Percentiles rank a stretch among this genome's conserved stretches.
Conservation (phyloP, 352 stramenopile species). For the Pythium phragmiticola region DNA sequence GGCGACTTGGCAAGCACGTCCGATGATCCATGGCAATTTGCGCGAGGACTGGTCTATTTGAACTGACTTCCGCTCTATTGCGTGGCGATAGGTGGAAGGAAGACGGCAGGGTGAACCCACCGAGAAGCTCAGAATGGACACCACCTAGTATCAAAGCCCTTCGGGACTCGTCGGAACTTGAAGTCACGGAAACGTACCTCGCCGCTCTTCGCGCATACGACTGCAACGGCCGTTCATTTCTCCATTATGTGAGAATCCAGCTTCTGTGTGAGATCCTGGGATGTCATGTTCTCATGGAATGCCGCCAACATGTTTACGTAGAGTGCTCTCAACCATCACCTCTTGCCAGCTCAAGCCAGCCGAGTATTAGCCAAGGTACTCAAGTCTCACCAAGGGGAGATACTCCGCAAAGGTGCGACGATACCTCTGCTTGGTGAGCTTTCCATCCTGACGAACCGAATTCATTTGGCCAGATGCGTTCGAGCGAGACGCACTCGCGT, state of each 20-base stretch:
- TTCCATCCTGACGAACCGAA: not conserved
- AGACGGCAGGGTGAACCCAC: conserved; percentile 8
- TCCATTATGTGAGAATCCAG: conserved; percentile 52
- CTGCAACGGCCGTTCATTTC: conserved; percentile 36
- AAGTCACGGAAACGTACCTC: conserved; percentile 35
- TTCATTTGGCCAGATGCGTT: conserved; percentile 32
- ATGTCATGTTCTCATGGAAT: not conserved
- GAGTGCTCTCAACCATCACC: conserved; percentile 7
- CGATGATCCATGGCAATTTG: not conserved
- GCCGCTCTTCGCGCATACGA: conserved; percentile 37
- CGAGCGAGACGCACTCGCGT: conserved; percentile 47
- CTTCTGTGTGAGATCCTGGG: not conserved
- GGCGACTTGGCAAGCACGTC: conserved; percentile 1
- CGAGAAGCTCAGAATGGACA: conserved; percentile 20
- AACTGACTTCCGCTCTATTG: not conserved
- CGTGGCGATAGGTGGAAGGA: not conserved
- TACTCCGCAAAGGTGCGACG: conserved; percentile 10
- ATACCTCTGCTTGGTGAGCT: too few species aligned
- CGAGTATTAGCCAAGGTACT: not conserved
- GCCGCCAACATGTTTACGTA: not conserved
- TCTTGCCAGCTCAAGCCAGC: conserved; percentile 1
- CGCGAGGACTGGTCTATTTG: not conserved
- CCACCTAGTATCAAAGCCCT: conserved; percentile 50
- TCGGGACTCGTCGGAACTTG: conserved; percentile 21
- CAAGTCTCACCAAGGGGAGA: not conserved